A percentile compares a stretch with the other conserved stretches of the same genome.
These are phyloP conservation scores for Sequoia sempervirens DNA, from an alignment of 75 land plant genomes.

Conservation along the genomic window DNA sequence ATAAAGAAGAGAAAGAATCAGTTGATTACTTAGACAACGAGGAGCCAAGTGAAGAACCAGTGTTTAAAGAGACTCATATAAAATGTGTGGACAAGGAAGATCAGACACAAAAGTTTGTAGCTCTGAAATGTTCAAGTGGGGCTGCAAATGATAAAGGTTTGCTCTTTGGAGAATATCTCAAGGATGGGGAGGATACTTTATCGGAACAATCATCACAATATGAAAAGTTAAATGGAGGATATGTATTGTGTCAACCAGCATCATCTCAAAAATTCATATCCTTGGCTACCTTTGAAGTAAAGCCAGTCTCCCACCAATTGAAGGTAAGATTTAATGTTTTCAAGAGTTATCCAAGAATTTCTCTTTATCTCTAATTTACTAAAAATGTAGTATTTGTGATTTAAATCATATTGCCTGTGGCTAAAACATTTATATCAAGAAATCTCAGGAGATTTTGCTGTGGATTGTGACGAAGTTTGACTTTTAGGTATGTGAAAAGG, in stretches of 20 bases:
- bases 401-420: not conserved
- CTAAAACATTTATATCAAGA: not conserved
- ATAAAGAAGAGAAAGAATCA: constrained; percentile 70
- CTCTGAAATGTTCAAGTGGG: constrained; percentile 19
- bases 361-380: not conserved
- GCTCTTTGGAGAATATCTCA: constrained; percentile 20
- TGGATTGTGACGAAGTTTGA: not conserved
- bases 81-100: constrained; percentile 59
- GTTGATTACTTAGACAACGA: constrained; percentile 71
- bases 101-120: constrained; percentile 29
- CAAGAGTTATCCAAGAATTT: not conserved
- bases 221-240: constrained; percentile 20
- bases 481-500: constrained; percentile 2
- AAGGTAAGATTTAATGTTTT: constrained; percentile 29
- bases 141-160: constrained; percentile 19
- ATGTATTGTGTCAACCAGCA: constrained; percentile 26
- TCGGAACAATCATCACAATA: constrained; percentile 60
- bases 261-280: constrained; percentile 44
- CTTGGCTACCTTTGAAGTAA: not conserved
- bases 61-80: constrained; percentile 15
- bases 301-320: not conserved
- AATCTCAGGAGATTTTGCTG: not conserved
- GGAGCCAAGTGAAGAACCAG: constrained; percentile 33
- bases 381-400: not conserved
- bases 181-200: constrained; percentile 46